phyloP scores from a whole-genome alignment of 345 rosid species.

The Brassica juncea region DNA sequence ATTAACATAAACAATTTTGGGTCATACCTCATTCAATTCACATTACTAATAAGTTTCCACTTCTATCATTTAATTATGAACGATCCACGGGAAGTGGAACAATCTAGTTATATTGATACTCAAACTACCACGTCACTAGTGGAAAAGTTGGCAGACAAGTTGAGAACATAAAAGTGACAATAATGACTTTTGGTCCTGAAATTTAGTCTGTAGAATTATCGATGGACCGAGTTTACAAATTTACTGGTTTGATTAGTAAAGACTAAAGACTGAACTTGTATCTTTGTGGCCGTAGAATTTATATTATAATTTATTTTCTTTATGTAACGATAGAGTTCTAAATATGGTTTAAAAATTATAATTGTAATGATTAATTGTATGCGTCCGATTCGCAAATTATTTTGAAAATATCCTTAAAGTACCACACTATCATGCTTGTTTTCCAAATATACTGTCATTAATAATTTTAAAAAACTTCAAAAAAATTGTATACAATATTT shows the following conservation, averaged over 20 bases:
- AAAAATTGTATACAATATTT: neutral
- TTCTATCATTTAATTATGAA: neutral
- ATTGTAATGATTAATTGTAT: neutral
- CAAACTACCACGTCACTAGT: conserved; percentile 2
- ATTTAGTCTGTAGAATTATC: neutral
- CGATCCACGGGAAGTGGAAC: neutral
- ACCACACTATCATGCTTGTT: neutral
- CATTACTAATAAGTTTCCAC: neutral
- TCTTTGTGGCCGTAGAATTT: neutral
- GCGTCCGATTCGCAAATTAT: neutral
- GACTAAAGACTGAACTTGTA: neutral
- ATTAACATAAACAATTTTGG: too few relatives aligned
- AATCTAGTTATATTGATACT: neutral
- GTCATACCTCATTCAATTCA: neutral
- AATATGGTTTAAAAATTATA: too few relatives aligned
- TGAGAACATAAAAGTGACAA: neutral
- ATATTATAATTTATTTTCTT: neutral
- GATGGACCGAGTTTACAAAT: neutral
- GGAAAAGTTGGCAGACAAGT: neutral
- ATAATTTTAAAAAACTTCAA: neutral
- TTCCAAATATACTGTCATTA: neutral
- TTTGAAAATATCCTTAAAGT: neutral
- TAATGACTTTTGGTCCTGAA: neutral
- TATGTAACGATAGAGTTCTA: neutral
- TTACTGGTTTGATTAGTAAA: neutral